Evolutionary conservation across 331 rosid species (phyloP).

Genomic region (Quercus phellos): DNA sequence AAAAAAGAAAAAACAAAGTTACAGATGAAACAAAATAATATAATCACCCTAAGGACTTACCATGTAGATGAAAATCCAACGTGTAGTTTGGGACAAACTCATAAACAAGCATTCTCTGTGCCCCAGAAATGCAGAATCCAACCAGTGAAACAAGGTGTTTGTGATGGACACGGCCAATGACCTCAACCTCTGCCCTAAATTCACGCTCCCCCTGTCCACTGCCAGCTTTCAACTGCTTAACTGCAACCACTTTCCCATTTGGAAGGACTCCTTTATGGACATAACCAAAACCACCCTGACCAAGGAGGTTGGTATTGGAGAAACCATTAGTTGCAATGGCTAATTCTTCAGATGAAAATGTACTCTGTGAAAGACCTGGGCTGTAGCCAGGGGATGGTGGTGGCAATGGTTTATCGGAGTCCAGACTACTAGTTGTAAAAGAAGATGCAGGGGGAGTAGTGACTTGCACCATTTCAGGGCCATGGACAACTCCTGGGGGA

Average conservation of each 20-base stretch:
- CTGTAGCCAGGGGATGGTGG: constrained; percentile 25
- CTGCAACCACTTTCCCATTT: constrained; percentile 65
- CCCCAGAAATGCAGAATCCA: constrained; percentile 59
- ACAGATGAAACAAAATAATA: not conserved
- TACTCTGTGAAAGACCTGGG: constrained; percentile 42
- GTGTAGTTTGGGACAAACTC: constrained; percentile 62
- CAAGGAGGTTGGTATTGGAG: constrained; percentile 59
- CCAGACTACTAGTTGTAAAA: constrained; percentile 31
- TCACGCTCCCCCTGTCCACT: constrained; percentile 81
- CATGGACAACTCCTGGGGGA: constrained; percentile 12
- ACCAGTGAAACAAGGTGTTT: constrained; percentile 73
- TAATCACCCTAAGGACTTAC: constrained; percentile 25
- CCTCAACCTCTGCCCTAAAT: constrained; percentile 70
- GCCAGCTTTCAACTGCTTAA: constrained; percentile 64
- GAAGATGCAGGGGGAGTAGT: constrained; percentile 17
- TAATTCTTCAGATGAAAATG: constrained; percentile 61
- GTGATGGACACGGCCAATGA: constrained; percentile 74
- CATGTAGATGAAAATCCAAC: constrained; percentile 67
- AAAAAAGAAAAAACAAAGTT: not conserved
- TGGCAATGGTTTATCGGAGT: constrained; percentile 38
- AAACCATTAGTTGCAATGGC: constrained; percentile 55
- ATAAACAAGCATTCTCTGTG: constrained; percentile 63
- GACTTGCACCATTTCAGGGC: constrained; percentile 6
- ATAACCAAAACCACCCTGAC: constrained; percentile 78
- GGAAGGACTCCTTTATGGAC: constrained; percentile 79